phyloP scores from a whole-genome alignment of 139 green algal species.

The Micractinium sp. region DNA sequence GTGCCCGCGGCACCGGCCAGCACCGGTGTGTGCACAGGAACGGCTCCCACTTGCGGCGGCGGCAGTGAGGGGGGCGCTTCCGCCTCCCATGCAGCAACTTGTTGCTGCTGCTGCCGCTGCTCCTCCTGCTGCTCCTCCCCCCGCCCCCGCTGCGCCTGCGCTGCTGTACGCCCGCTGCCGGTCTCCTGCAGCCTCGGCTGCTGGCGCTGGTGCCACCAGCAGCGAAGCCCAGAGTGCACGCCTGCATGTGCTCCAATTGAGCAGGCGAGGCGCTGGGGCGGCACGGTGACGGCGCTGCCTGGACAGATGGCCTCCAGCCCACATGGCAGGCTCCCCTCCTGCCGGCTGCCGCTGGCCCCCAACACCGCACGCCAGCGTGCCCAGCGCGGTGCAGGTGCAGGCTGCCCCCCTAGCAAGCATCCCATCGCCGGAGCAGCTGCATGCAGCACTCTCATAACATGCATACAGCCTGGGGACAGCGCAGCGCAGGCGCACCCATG shows the following conservation, averaged over 20 bases:
- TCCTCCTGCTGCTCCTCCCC: background rate
- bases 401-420: background rate
- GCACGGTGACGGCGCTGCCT: background rate
- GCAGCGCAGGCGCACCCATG: background rate
- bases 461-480: background rate
- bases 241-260: background rate
- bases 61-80: background rate
- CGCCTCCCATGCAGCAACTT: background rate
- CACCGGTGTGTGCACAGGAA: background rate
- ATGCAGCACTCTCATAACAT: no score
- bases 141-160: background rate
- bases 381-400: no score
- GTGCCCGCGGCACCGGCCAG: constrained; percentile 12
- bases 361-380: background rate
- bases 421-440: no score
- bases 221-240: background rate
- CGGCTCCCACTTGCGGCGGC: background rate
- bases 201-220: constrained; percentile 25
- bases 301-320: background rate
- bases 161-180: background rate
- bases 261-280: no score
- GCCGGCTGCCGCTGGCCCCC: background rate
- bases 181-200: background rate
- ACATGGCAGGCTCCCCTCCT: background rate
- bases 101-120: background rate